These are phyloP conservation scores for Pestalotiopsis sp. DNA, from an alignment of 2,329 filamentous ascomycete genomes.

Conservation along the genomic window DNA sequence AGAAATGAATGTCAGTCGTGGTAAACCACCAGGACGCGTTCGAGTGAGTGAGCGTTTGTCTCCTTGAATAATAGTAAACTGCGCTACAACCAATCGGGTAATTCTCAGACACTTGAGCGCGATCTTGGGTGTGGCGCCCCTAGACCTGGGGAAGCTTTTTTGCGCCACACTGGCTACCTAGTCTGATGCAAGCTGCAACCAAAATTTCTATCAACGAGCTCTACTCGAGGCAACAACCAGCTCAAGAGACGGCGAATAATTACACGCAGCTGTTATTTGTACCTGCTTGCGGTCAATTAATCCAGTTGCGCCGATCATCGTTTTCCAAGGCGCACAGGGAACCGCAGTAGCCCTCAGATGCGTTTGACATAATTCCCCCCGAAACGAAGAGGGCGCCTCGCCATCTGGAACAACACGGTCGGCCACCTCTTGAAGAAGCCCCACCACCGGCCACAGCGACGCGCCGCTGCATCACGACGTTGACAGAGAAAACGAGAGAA, in stretches of 20 bases:
- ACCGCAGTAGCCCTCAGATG: constrained; percentile 24
- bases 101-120: background rate
- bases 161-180: constrained; percentile 4
- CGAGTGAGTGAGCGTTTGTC: background rate
- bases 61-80: background rate
- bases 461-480: constrained; percentile 12
- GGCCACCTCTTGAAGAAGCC: constrained; percentile 22
- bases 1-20: background rate
- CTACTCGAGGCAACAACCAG: background rate
- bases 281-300: background rate
- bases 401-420: constrained; percentile 33
- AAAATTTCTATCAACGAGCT: constrained; percentile 13
- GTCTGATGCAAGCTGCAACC: constrained; percentile 5
- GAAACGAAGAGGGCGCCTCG: constrained; percentile 25
- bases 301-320: background rate
- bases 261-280: background rate
- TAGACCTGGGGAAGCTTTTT: background rate
- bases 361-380: constrained; percentile 16
- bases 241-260: background rate
- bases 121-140: constrained; percentile 1
- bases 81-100: background rate
- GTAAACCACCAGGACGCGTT: background rate
- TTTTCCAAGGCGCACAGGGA: background rate
- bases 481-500: constrained; percentile 2
- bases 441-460: constrained; percentile 17